A percentile compares a stretch with the other conserved stretches of the same genome.
Evolutionary conservation across 1,139 yeast species (phyloP).

Genomic region (Kodamaea sp.): DNA sequence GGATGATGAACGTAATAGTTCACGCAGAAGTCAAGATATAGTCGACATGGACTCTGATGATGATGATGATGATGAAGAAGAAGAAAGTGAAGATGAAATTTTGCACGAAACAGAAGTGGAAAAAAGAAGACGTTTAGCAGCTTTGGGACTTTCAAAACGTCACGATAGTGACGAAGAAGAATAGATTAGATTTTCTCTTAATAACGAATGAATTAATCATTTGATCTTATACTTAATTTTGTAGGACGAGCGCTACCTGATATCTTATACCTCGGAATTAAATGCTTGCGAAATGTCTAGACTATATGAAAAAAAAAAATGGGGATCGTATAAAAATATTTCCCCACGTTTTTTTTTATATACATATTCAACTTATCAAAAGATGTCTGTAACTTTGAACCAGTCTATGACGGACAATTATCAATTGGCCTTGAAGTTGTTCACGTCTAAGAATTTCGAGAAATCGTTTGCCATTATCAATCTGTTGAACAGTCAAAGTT

Average conservation of each 20-base stretch:
- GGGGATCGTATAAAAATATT: neutral
- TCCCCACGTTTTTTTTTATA: neutral
- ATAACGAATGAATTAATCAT: too few relatives aligned
- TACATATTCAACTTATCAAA: neutral
- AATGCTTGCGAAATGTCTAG: neutral
- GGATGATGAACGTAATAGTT: slow-evolving; percentile 11
- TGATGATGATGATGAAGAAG: slow-evolving; percentile 15
- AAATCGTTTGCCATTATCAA: slow-evolving; percentile 31
- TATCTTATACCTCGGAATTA: neutral
- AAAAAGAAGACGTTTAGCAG: slow-evolving; percentile 72
- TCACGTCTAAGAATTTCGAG: slow-evolving; percentile 37
- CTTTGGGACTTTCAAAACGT: slow-evolving; percentile 57
- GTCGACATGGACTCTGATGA: slow-evolving; percentile 11
- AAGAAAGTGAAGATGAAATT: slow-evolving; percentile 21
- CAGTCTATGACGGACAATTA: slow-evolving; percentile 27
- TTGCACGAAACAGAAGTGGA: slow-evolving; percentile 67
- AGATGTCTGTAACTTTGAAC: slow-evolving; percentile 12
- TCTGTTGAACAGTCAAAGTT: slow-evolving; percentile 22
- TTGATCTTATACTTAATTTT: too few relatives aligned
- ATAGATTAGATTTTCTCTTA: neutral
- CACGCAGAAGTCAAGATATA: slow-evolving; percentile 2
- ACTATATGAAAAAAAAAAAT: neutral
- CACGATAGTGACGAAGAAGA: slow-evolving; percentile 60
- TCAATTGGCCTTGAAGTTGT: slow-evolving; percentile 37
- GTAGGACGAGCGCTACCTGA: too few relatives aligned